Conservation (phyloP, 2,329 filamentous ascomycete genomes). For the Raffaelea arxii region DNA sequence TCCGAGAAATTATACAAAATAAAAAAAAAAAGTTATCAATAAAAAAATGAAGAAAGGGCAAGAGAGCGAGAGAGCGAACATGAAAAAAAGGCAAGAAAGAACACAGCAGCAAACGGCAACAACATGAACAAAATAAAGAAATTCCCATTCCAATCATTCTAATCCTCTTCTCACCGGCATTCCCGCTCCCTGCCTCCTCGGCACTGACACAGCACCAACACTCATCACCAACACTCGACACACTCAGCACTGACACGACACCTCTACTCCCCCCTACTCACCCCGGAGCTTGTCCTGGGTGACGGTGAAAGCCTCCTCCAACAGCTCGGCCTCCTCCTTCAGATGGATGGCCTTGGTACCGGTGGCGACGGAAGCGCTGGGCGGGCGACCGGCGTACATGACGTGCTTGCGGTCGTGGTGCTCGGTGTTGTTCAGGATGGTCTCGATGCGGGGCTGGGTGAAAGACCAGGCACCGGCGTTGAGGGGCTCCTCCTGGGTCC, state of each 20-base stretch:
- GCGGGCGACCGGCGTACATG: conserved; percentile 91
- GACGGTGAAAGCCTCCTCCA: conserved; percentile 55
- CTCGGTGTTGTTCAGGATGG: conserved; percentile 83
- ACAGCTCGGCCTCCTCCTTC: conserved; percentile 85
- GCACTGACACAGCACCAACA: neutral
- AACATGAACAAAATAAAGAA: no score
- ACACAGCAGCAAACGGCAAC: no score
- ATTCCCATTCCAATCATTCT: neutral
- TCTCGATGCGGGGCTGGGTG: conserved; percentile 96
- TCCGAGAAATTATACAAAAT: neutral
- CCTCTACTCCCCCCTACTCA: conserved; percentile 34
- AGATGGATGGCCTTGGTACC: conserved; percentile 79
- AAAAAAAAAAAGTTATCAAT: neutral
- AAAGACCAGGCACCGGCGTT: conserved; percentile 97
- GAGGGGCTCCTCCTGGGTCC: conserved; percentile 94
- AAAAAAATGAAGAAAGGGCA: neutral
- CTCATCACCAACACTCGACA: neutral
- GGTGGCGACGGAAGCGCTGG: conserved; percentile 87
- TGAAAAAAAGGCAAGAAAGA: conserved; percentile 14
- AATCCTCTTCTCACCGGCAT: neutral
- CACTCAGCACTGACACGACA: neutral
- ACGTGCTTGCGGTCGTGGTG: conserved; percentile 91
- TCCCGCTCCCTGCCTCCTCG: neutral
- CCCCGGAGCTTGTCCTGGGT: conserved; percentile 62
- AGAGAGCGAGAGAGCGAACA: no score